A percentile compares a stretch with the other conserved stretches of the same genome.
Evolutionary conservation across 306 rosid genomes (phyloP).

Genomic region (Rosa chinensis): DNA sequence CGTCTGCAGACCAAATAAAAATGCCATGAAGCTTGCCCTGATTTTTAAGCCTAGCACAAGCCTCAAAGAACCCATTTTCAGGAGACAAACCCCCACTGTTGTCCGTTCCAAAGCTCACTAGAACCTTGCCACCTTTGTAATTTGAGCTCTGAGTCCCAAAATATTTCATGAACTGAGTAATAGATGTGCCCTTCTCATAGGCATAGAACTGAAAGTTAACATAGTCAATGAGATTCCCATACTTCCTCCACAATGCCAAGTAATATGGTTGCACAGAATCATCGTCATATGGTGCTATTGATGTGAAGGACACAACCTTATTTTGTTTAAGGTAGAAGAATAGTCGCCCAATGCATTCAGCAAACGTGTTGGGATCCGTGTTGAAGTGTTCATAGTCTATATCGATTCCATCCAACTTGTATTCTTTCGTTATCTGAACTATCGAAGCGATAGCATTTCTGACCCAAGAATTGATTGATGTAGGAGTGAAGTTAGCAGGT

Average conservation of each 20-base stretch:
- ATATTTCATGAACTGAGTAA: conserved; percentile 9
- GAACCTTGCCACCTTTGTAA: conserved; percentile 24
- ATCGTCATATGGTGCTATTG: conserved; percentile 35
- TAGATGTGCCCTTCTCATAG: conserved; percentile 17
- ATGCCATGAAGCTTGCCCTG: conserved; percentile 25
- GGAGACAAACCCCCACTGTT: conserved; percentile 27
- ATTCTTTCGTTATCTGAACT: neutral
- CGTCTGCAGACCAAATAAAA: conserved; percentile 32
- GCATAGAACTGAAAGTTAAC: conserved; percentile 37
- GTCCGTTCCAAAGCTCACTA: conserved; percentile 32
- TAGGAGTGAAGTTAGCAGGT: conserved; percentile 16
- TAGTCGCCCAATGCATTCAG: conserved; percentile 30
- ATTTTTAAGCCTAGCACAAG: conserved; percentile 21
- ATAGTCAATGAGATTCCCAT: conserved; percentile 23
- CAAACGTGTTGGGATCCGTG: conserved; percentile 30
- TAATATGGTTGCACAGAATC: conserved; percentile 23
- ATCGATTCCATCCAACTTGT: conserved; percentile 36
- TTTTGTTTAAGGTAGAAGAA: conserved; percentile 22
- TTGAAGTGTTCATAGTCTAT: conserved; percentile 35
- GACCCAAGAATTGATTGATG: conserved; percentile 30
- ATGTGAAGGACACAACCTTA: conserved; percentile 24
- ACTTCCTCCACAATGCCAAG: conserved; percentile 33
- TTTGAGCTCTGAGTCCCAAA: conserved; percentile 23
- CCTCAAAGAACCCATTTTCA: conserved; percentile 29
- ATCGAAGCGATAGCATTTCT: conserved; percentile 26